phyloP scores from a whole-genome alignment of 2,329 filamentous ascomycete genomes.

The Fusarium keratoplasticum region DNA sequence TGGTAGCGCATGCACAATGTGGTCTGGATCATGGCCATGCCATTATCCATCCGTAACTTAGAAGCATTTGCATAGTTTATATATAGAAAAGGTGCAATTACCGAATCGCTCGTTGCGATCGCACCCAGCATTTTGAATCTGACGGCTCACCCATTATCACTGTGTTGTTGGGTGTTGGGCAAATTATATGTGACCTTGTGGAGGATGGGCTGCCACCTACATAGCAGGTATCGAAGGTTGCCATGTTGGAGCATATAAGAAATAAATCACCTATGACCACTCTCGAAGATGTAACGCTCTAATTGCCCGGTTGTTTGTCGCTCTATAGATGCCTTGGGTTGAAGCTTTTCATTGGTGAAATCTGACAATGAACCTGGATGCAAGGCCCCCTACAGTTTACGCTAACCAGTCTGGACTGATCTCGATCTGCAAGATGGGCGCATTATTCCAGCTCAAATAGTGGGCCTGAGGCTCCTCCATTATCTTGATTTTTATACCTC shows the following conservation, averaged over 20 bases:
- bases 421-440: neutral
- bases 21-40: too few species aligned
- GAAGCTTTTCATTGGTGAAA: neutral
- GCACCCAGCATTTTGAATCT: neutral
- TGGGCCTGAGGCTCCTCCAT: neutral
- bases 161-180: neutral
- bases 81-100: neutral
- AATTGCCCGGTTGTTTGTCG: accelerated
- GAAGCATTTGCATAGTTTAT: neutral
- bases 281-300: neutral
- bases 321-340: neutral
- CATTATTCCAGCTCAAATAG: neutral
- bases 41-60: neutral
- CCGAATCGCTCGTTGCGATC: neutral
- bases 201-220: neutral
- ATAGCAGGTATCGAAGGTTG: neutral
- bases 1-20: too few species aligned
- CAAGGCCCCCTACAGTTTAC: neutral
- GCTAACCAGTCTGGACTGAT: neutral
- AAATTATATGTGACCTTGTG: neutral
- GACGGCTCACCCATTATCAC: neutral
- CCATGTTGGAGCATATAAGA: neutral
- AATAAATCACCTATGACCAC: neutral
- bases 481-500: neutral
- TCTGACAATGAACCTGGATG: neutral